Evolutionary conservation across 2,329 filamentous ascomycete genomes (phyloP), one percentile per base, ranked within the genome.

Genomic region (Magnaporthiopsis poae): DNA sequence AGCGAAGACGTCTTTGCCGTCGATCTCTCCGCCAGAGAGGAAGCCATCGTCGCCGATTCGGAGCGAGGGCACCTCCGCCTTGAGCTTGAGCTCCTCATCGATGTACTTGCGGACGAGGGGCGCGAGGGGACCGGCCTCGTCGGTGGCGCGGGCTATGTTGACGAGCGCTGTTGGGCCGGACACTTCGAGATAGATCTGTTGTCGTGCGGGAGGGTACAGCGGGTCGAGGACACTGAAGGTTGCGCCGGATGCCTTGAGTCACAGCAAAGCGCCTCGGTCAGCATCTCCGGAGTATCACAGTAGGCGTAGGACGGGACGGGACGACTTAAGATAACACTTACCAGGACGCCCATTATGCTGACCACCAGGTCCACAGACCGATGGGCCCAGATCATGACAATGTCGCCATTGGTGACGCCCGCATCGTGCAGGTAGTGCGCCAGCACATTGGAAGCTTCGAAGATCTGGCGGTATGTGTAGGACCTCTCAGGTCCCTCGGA

Each of bases 321-420:
- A 15, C 2, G 62, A 64, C 12, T 7, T 46, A 11, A 27, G 2
- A 5, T 15, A 2, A 60, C 2, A 60, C 73, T 68, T 77, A 81
- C 80, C 75, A 86, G 74, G 29, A 83, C 84, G 68, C 92, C 93
- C 91, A 96, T 96, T 66, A 92, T 88, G 52, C 89, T 91, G 62
- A 80, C 74, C 61, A 86, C 80, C 15, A 87, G 76, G 35, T 86
- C 83, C 46, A 96, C 92, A 33, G 87, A 87, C 67, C 93, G 87
- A 77, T 96, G 86, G 66, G 91, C 91, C 74, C 88, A 97, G 69
- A 95, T 90, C 91, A 96, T 96, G 72, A 96, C 92, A 2, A 96
- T 92, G 74, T 98, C 92, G 11, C 92, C 92, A 71, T 87, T 82
- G 68, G 87, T 82, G 69, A 92, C 82, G 67, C 93, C 92, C 72